Conservation (phyloP, 1,284 basidiomycete genomes). For the Apiotrichum gamsii region DNA sequence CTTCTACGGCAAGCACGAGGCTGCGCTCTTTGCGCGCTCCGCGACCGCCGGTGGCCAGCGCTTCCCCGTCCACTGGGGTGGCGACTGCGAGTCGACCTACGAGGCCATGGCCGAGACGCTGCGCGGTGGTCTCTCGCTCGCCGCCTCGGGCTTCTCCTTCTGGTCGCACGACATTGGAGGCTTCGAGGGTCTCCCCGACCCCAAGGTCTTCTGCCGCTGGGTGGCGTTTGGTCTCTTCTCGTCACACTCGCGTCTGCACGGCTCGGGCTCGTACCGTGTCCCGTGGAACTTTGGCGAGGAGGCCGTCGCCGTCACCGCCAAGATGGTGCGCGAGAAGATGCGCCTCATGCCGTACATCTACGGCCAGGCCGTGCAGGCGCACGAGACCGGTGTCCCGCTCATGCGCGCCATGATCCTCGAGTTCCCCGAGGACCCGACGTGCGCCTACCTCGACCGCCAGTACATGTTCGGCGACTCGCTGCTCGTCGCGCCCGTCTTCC, state of each 20-base stretch:
- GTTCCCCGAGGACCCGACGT: slow-evolving; percentile 61
- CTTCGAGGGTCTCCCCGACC: slow-evolving; percentile 52
- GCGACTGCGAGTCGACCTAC: slow-evolving; percentile 69
- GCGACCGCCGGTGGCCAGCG: slow-evolving; percentile 63
- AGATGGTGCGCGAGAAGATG: slow-evolving; percentile 62
- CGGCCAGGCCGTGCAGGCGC: slow-evolving; percentile 58
- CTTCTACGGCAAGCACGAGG: slow-evolving; percentile 59
- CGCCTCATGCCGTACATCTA: slow-evolving; percentile 69
- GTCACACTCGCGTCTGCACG: slow-evolving; percentile 60
- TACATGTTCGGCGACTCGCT: slow-evolving; percentile 62
- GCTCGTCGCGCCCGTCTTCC: slow-evolving; percentile 66
- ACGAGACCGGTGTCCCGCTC: slow-evolving; percentile 57
- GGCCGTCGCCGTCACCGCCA: slow-evolving; percentile 60
- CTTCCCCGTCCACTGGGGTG: slow-evolving; percentile 57
- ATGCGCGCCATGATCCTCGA: slow-evolving; percentile 69
- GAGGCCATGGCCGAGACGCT: slow-evolving; percentile 71
- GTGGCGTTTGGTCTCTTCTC: slow-evolving; percentile 55
- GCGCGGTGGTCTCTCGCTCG: slow-evolving; percentile 61
- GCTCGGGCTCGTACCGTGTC: slow-evolving; percentile 64
- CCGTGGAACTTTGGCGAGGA: slow-evolving; percentile 70
- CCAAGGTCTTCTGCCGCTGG: slow-evolving; percentile 66
- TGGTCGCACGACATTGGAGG: slow-evolving; percentile 70
- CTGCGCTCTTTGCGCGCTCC: slow-evolving; percentile 63
- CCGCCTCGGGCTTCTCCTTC: slow-evolving; percentile 63
- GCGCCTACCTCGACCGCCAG: slow-evolving; percentile 60